Base-by-base conservation (phyloP, 1,284 basidiomycete species). In the Cystobasidiaceae sp. region DNA sequence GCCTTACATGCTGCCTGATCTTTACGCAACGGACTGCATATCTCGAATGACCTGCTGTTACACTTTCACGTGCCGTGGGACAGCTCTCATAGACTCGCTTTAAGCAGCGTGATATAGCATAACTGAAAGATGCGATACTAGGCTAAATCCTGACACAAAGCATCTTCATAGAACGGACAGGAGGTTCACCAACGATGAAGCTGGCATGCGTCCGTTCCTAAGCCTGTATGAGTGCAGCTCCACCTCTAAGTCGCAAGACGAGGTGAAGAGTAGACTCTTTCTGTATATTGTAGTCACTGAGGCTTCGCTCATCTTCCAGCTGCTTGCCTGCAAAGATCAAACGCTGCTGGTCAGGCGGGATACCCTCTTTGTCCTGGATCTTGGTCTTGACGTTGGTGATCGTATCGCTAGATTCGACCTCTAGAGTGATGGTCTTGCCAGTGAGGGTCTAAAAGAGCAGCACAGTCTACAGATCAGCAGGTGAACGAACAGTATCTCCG, bases 281-380 rank as follows among this genome's bases (percentile, higher is more conserved):
- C 75, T 77, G 75, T 70, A 77, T 77, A 74, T 77, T 79, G 77
- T 79, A 79, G 73, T 79, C 78, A 60, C 75, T 74, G 52, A 79
- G 75, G 41, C 78, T 79, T 50, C 78, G 74, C 49, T 78, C 78
- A 67, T 79, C 78, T 73, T 79, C 78, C 64, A 97, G 88, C 81
- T 97, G 93, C 83, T 97, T 96, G 74, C 93, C 45, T 8, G 45
- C 45, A 21, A n/a, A 48, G 45, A 17, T 48, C 13, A 48, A 21
- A 9, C 15, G 17, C 17, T n/a, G 45, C 23, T 15, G 41, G 21
- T 41, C 30, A 34, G 8, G 23, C 54, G 8, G 9, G 28, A 9
- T 57, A 15, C 68, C 80, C 76, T 81, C 80, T 78, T 80, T 81
- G 77, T 80, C 80, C 76, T 80, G 81, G 75, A 82, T 82, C 79